Evolutionary conservation across 2,329 filamentous ascomycete genomes (phyloP), one percentile per base, ranked within the genome.

Genomic region (Penicillium brasilianum): DNA sequence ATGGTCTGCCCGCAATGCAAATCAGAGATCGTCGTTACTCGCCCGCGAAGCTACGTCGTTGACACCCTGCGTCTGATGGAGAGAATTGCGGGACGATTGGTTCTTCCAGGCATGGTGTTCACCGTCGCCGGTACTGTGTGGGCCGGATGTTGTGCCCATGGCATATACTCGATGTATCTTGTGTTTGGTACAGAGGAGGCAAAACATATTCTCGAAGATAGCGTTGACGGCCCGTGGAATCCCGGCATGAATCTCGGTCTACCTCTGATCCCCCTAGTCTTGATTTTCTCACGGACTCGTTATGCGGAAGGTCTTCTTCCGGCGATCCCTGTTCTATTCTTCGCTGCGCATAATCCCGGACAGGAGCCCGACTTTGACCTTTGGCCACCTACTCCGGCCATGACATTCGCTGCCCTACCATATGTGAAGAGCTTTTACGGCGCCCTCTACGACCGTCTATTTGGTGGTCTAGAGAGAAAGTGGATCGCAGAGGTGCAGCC

Each of bases 1-100:
- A 87, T 97, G 65, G 81, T 86, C 57, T 99, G 95, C 74, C 94
- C 94, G 2, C 91, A 96, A 64, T 99, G 95, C 84, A 95, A 96
- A 75, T 85, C 88, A 1, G 85, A 87, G 66, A 96, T 98, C 70
- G 81, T 85, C 55, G 82, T 98, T 30, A 85, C 89, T 54, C 88
- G 93, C 52, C 90, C 91, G 14, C 86, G 84, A 70, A 93, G 93
- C 71, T 81, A 86, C 22, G 77, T 95, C 22, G 87, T 98, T 30
- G 85, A 89, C 56, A 70, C 88, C 0, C 85, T 88, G 62, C 86
- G 90, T 54, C 75, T 80, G 16, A 65, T 91, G 10, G 84, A 89
- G 69, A 79, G 81, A 39, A 72, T 79, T 76, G 88, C 82, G 73
- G 86, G 78, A 65, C 83, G 75, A 36, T 81, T 92, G 11, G 82